These are phyloP conservation scores for Aspergillus neoniger DNA, from an alignment of 2,329 filamentous ascomycete species.

Conservation along the genomic window DNA sequence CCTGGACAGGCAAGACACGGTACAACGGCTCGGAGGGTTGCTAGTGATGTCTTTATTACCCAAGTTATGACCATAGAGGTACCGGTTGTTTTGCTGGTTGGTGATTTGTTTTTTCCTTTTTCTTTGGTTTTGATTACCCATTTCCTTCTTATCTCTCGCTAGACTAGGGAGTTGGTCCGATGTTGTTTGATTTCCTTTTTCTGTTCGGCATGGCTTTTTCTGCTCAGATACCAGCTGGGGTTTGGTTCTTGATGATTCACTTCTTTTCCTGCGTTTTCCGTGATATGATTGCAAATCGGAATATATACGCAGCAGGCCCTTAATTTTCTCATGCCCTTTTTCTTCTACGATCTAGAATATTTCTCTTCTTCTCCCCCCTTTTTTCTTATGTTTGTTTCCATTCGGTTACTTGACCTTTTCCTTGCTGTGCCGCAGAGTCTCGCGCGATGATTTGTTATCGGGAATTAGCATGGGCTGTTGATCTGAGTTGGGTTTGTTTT, in stretches of 20 bases:
- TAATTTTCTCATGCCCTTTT: constrained; percentile 2
- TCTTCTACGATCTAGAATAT: constrained; percentile 3
- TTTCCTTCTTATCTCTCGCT: constrained; percentile 38
- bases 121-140: background rate
- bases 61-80: constrained; percentile 44
- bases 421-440: background rate
- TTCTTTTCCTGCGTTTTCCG: constrained; percentile 22
- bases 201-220: constrained; percentile 17
- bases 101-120: constrained; percentile 13
- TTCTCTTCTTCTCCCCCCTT: constrained; percentile 4
- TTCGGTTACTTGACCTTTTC: background rate
- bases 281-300: constrained; percentile 12
- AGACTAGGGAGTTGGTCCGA: constrained; percentile 36
- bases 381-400: constrained; percentile 8
- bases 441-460: background rate
- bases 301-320: constrained; percentile 20
- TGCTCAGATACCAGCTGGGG: constrained; percentile 27
- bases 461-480: background rate
- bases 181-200: constrained; percentile 25
- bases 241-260: constrained; percentile 15
- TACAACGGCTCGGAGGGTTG: constrained; percentile 21
- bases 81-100: constrained; percentile 37
- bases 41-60: constrained; percentile 25
- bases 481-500: constrained; percentile 3
- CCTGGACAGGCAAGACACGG: constrained; percentile 24